Conservation (phyloP, 1,284 basidiomycete species). For the Xerocomus nothofagi region DNA sequence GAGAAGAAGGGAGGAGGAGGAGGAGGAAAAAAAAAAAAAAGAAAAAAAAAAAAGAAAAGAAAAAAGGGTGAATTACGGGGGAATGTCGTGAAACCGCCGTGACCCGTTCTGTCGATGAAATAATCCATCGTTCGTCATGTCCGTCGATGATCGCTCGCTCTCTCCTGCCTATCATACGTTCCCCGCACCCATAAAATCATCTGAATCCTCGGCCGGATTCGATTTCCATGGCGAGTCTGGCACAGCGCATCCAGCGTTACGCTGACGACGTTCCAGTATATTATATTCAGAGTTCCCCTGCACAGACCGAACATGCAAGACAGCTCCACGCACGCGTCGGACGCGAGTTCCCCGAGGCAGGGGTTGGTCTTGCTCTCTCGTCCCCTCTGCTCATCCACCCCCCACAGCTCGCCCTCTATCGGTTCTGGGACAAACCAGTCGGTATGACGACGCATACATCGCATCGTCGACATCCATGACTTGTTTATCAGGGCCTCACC, state of each 20-base stretch:
- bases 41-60: too few species aligned
- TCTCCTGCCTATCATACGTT: slow-evolving; percentile 55
- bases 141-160: slow-evolving; percentile 22
- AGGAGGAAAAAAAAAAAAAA: too few species aligned
- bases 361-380: background rate
- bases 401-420: slow-evolving; percentile 59
- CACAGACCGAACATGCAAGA: slow-evolving; percentile 52
- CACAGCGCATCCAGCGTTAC: background rate
- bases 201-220: slow-evolving; percentile 55
- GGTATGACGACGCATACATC: slow-evolving; percentile 39
- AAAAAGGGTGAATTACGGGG: background rate
- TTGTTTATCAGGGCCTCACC: slow-evolving; percentile 35
- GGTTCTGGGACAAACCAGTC: slow-evolving; percentile 62
- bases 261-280: slow-evolving; percentile 48
- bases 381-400: background rate
- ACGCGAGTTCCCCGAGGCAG: slow-evolving; percentile 71
- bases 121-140: too few species aligned
- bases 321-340: slow-evolving; percentile 63
- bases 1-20: too few species aligned
- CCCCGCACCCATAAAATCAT: slow-evolving; percentile 50
- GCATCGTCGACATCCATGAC: background rate
- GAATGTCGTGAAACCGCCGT: background rate
- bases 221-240: slow-evolving; percentile 62
- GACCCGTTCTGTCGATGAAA: too few species aligned
- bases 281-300: slow-evolving; percentile 50